These are phyloP conservation scores for Mycocalia duriaeana DNA, from an alignment of 1,284 basidiomycete genomes.

Conservation along the genomic window DNA sequence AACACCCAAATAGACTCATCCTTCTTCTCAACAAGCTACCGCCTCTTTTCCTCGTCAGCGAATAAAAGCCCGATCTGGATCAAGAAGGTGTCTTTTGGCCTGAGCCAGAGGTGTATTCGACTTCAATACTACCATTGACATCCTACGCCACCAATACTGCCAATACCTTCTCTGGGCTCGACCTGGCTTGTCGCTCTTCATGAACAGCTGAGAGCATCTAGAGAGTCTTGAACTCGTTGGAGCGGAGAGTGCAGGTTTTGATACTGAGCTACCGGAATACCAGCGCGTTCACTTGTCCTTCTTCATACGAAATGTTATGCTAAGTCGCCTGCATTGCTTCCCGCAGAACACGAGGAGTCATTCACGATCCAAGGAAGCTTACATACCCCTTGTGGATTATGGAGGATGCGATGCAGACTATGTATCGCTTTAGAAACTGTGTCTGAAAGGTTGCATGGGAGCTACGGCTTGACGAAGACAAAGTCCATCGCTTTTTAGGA, in stretches of 20 bases:
- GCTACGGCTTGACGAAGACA: conserved; percentile 61
- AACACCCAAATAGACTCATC: conserved; percentile 28
- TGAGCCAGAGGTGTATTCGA: conserved; percentile 55
- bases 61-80: conserved; percentile 49
- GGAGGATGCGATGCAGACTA: conserved; percentile 10
- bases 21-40: conserved; percentile 48
- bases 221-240: conserved; percentile 74
- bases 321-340: background rate
- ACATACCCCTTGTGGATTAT: conserved; percentile 56
- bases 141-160: conserved; percentile 49
- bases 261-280: conserved; percentile 72
- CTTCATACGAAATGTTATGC: conserved; percentile 6
- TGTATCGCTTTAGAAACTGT: conserved; percentile 47
- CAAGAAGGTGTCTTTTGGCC: conserved; percentile 54
- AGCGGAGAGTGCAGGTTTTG: conserved; percentile 76
- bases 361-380: conserved; percentile 81
- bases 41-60: conserved; percentile 37
- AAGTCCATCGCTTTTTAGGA: conserved; percentile 69
- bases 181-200: too few relatives aligned
- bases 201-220: conserved; percentile 73
- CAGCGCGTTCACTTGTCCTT: conserved; percentile 48
- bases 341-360: conserved; percentile 72
- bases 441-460: conserved; percentile 65
- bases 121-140: too few relatives aligned
- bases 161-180: conserved; percentile 55